These are phyloP conservation scores for Diplocarpon mali DNA, from an alignment of 2,329 filamentous ascomycete species.

Conservation along the genomic window DNA sequence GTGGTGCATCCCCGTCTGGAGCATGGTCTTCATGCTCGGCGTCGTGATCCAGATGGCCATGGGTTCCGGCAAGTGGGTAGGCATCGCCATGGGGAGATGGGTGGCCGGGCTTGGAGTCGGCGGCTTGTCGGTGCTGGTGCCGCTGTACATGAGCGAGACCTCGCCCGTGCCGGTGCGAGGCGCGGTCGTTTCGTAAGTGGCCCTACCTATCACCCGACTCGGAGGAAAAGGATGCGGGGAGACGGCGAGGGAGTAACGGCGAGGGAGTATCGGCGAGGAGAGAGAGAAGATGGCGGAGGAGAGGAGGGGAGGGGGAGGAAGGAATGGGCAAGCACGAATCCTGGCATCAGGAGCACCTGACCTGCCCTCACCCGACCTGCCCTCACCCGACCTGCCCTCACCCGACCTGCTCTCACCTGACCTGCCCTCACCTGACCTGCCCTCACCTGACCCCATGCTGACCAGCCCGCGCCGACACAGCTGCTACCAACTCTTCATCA, in stretches of 20 bases:
- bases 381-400: background rate
- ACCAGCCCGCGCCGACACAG: conserved; percentile 24
- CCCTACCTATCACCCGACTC: too few species aligned
- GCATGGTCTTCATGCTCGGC: conserved; percentile 49
- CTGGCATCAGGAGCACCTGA: too few species aligned
- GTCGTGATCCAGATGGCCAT: conserved; percentile 53
- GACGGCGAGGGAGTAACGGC: too few species aligned
- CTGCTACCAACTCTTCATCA: conserved; percentile 66
- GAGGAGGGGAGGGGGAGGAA: too few species aligned
- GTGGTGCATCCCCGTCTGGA: conserved; percentile 42
- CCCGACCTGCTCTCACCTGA: background rate
- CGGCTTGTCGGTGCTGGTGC: conserved; percentile 52
- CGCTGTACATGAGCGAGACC: conserved; percentile 57
- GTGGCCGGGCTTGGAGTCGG: conserved; percentile 58
- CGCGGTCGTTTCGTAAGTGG: conserved; percentile 38
- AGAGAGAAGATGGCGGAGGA: too few species aligned
- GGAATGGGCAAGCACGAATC: too few species aligned
- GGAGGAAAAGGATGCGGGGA: too few species aligned
- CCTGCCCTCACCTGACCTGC: background rate
- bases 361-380: background rate
- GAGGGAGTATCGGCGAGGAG: too few species aligned
- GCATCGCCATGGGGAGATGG: conserved; percentile 51
- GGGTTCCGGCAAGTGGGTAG: conserved; percentile 47
- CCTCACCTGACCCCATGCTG: too few species aligned
- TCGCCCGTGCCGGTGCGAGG: conserved; percentile 52